phyloP scores from a whole-genome alignment of 2,329 filamentous ascomycete species.

The Coleophoma eucalyptorum region DNA sequence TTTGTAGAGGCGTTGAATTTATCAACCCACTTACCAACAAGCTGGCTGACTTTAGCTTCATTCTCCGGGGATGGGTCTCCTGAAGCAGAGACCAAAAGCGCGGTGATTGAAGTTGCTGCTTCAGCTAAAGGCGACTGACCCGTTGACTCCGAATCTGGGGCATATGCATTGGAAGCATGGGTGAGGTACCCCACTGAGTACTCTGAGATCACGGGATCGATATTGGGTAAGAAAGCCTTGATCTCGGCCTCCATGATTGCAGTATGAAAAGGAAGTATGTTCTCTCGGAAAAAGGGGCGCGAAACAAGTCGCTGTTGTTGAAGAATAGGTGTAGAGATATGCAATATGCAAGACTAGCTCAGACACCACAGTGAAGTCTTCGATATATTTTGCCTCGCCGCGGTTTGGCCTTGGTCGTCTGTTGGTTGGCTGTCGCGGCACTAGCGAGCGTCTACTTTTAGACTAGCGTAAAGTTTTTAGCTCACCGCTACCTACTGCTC shows the following conservation, averaged over 20 bases:
- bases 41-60: slow-evolving; percentile 72
- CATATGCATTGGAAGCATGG: slow-evolving; percentile 84
- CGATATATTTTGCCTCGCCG: not conserved
- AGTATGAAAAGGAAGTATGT: not conserved
- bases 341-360: not conserved
- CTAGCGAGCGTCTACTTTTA: not conserved
- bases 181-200: slow-evolving; percentile 93
- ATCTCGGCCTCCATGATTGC: slow-evolving; percentile 79
- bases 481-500: slow-evolving; percentile 8
- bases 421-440: not conserved
- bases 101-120: slow-evolving; percentile 79
- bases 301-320: not conserved
- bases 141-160: slow-evolving; percentile 66
- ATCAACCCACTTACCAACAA: slow-evolving; percentile 87
- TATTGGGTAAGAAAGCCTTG: slow-evolving; percentile 75
- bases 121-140: slow-evolving; percentile 76
- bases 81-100: slow-evolving; percentile 88
- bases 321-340: not conserved
- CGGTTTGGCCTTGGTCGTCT: not conserved
- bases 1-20: slow-evolving; percentile 67
- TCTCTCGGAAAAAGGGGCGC: not conserved
- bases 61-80: slow-evolving; percentile 71
- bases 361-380: not conserved
- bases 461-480: not conserved
- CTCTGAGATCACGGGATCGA: slow-evolving; percentile 85